Evolutionary conservation across 352 stramenopile species (phyloP).

Genomic region (Pythium chondricola): DNA sequence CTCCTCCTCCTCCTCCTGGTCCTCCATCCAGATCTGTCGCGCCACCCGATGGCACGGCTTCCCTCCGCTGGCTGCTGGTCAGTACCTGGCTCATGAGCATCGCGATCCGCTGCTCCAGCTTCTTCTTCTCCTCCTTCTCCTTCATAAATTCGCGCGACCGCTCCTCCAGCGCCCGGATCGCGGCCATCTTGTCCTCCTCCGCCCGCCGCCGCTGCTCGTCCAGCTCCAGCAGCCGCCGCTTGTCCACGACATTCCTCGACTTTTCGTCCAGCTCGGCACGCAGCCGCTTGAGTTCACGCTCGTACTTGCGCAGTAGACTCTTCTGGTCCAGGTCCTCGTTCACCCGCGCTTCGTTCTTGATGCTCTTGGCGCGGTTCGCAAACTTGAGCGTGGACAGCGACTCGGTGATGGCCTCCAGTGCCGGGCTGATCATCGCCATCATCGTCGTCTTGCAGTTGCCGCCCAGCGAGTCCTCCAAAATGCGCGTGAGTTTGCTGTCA

Average conservation of each 20-base stretch:
- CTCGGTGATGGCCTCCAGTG: slow-evolving; percentile 84
- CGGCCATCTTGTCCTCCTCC: slow-evolving; percentile 94
- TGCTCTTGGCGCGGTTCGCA: slow-evolving; percentile 90
- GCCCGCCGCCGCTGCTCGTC: slow-evolving; percentile 85
- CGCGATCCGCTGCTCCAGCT: slow-evolving; percentile 90
- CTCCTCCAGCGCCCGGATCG: slow-evolving; percentile 88
- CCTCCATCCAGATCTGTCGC: too few species aligned
- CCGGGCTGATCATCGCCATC: slow-evolving; percentile 95
- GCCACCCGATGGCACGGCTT: too few species aligned
- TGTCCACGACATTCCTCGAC: slow-evolving; percentile 91
- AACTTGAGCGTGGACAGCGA: slow-evolving; percentile 93
- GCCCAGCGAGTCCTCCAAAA: slow-evolving; percentile 83
- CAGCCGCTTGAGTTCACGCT: slow-evolving; percentile 91
- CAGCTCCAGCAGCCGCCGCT: slow-evolving; percentile 86
- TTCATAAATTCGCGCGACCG: slow-evolving; percentile 91
- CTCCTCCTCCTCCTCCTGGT: not conserved
- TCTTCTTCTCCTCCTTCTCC: slow-evolving; percentile 95
- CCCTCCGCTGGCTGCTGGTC: slow-evolving; percentile 60
- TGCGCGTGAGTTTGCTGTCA: slow-evolving; percentile 91
- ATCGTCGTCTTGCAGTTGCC: slow-evolving; percentile 95
- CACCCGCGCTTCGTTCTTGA: slow-evolving; percentile 86
- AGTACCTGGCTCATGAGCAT: slow-evolving; percentile 92
- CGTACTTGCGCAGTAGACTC: slow-evolving; percentile 91
- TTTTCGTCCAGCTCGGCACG: slow-evolving; percentile 90
- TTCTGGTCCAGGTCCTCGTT: slow-evolving; percentile 94